Conservation (phyloP, 1,139 yeast genomes). For the Debaryomyces coudertii region DNA sequence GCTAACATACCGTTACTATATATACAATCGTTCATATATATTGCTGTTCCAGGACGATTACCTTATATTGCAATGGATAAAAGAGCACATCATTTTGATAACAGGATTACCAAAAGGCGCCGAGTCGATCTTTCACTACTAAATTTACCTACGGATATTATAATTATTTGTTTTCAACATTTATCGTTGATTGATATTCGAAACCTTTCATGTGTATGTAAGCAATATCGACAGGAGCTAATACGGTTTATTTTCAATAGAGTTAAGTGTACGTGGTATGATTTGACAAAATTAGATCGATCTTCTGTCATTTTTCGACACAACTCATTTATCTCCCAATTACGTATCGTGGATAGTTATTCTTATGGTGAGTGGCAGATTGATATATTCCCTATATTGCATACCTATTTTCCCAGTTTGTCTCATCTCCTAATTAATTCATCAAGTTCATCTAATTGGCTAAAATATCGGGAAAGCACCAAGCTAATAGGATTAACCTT, state of each 20-base stretch:
- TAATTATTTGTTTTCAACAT: slow-evolving; percentile 25
- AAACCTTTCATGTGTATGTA: slow-evolving; percentile 27
- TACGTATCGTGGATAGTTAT: slow-evolving; percentile 38
- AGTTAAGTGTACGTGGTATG: slow-evolving; percentile 36
- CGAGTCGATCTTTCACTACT: slow-evolving; percentile 15
- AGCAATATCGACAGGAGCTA: slow-evolving; percentile 24
- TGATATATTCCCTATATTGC: slow-evolving; percentile 30
- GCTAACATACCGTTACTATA: slow-evolving; percentile 1
- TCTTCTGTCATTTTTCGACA: slow-evolving; percentile 9
- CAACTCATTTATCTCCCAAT: slow-evolving; percentile 16
- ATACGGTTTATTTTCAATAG: slow-evolving; percentile 26
- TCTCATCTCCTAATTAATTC: slow-evolving; percentile 33
- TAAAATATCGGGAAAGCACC: slow-evolving; percentile 35
- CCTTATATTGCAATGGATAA: slow-evolving; percentile 3
- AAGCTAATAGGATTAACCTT: slow-evolving; percentile 27
- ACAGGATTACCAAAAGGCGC: slow-evolving; percentile 4
- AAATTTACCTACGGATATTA: slow-evolving; percentile 33
- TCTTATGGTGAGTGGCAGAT: slow-evolving; percentile 49
- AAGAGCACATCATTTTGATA: neutral
- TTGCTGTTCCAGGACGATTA: neutral
- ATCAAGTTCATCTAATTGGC: slow-evolving; percentile 45
- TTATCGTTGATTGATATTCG: slow-evolving; percentile 26
- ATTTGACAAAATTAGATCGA: slow-evolving; percentile 20
- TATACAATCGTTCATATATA: slow-evolving; percentile 11
- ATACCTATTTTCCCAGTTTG: slow-evolving; percentile 27